Percentiles rank a stretch among this genome's conserved stretches.
phyloP scores from a whole-genome alignment of 1,284 basidiomycete genomes.

The Tylopilus orsonianus region DNA sequence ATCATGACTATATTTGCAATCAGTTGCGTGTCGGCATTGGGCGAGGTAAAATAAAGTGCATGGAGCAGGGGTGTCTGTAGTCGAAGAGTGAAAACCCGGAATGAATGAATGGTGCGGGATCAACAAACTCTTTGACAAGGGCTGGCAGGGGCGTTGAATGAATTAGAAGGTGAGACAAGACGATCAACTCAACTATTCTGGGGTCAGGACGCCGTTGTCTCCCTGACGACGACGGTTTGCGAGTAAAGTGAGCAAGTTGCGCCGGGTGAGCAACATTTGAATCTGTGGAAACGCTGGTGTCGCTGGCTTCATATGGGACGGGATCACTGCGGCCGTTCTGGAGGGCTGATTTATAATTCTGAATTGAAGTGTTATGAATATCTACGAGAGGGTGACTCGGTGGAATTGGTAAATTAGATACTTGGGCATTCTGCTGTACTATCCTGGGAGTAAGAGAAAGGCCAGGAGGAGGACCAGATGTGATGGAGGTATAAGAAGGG shows the following conservation, averaged over 20 bases:
- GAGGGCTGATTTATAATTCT: constrained; percentile 34
- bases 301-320: constrained; percentile 26
- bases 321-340: constrained; percentile 25
- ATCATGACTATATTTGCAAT: constrained; percentile 60
- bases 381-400: constrained; percentile 15
- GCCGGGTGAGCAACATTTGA: constrained; percentile 31
- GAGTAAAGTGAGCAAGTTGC: constrained; percentile 30
- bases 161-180: constrained; percentile 16
- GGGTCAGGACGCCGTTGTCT: constrained; percentile 46
- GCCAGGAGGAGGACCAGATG: constrained; percentile 28
- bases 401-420: constrained; percentile 16
- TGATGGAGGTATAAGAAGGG: constrained; percentile 29
- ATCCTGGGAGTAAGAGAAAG: constrained; percentile 21
- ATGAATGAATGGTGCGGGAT: constrained; percentile 13
- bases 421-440: constrained; percentile 8
- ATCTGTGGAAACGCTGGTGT: constrained; percentile 36
- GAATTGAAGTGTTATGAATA: constrained; percentile 24
- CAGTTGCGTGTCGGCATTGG: constrained; percentile 50
- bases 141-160: constrained; percentile 35
- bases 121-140: constrained; percentile 56
- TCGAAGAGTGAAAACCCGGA: constrained; percentile 10
- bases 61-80: constrained; percentile 53
- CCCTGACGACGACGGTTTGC: constrained; percentile 33
- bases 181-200: constrained; percentile 46
- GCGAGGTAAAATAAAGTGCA: constrained; percentile 63